Evolutionary conservation across 2,329 filamentous ascomycete genomes (phyloP), one percentile per base, ranked within the genome.

Genomic region (Phyllosticta ampelicida): DNA sequence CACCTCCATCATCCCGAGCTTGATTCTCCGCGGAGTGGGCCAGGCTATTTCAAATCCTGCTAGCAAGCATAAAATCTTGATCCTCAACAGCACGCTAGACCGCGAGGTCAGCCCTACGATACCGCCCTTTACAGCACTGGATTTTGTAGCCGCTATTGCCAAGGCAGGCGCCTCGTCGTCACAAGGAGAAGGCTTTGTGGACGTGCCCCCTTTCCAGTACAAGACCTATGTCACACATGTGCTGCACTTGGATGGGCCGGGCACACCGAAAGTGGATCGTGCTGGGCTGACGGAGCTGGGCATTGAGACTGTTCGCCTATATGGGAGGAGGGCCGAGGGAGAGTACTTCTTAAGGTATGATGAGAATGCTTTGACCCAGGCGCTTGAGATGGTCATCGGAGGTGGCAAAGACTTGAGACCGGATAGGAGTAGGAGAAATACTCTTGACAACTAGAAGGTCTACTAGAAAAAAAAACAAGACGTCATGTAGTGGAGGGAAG

Each of bases 51-150:
- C 79, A 1, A 72, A 73, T 23, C 72, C 77, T 0, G 65, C 77
- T 1, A 78, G 83, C 18, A 75, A 81, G 8, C 81, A 85, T 66
- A 95, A 94, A 69, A 86, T 96, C 18, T 75, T 96, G 8, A 87
- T 96, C 23, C 75, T 96, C 5, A 97, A 97, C 67, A 88, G 89
- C 20, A 87, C 81, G 0, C 76, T 87, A 0, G 92, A 97, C 67
- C 84, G 92, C 9, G 92, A 97, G 75, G 96, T 90, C 0, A 89
- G 90, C 0, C 89, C 90, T 0, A 77, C 77, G 0, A 68, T 68
- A 0, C 62, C 78, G 0, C 84, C 86, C 0, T 90, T 89, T 67
- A 82, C 83, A 0, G 92, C 89, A 0, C 74, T 83, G 0, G 90
- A 95, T 65, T 97, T 97, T 68, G 82, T 96, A 0, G 82, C 80